Base-by-base conservation (phyloP, 2,329 filamentous ascomycete genomes). In the Apiospora hydei region DNA sequence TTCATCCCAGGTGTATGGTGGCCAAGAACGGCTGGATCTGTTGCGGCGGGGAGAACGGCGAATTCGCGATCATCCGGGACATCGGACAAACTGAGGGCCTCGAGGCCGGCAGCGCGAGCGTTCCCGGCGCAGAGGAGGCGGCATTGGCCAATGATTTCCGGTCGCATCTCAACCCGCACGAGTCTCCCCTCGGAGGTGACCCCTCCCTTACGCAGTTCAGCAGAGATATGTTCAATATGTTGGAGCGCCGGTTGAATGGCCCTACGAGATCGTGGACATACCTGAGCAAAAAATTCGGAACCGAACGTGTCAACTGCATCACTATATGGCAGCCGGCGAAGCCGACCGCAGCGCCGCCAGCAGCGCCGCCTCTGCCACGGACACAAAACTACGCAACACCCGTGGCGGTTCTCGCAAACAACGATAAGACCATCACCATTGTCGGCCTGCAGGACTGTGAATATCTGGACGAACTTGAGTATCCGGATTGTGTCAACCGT, bases 401-500 rank as follows among this genome's bases (percentile, higher is more conserved):
- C 1, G 86, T 95, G n/a, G 93, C 91, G 69, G 88, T 94, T 66
- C 84, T 98, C 77, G 90, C 93, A 66, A 98, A 98, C 83, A 99
- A 99, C 80, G 96, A 98, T 83, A 92, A 91, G 80, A 94, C 93
- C 1, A 93, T 98, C 71, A 92, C 92, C 41, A 84, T 98, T n/a
- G 94, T 97, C 79, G 93, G 92, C 68, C 85, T 98, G 26, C 86
- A 89, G 41, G 89, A 92, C 70, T 81, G 82, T 18, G 86, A 93
- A 73, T 86, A 92, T 47, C 83, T 97, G 30, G 90, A 93, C 71
- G 88, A 91, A 61, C 84, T 98, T 70, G 87, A 89, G 4, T 92
- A 97, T 75, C 92, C 93, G 6, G 93, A 96, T 79, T 93, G 91
- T 75, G 96, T 98, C 84, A 99, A 99, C 78, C 94, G 97, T 78